Evolutionary conservation across 2,329 filamentous ascomycete genomes (phyloP).

Genomic region (Seiridium unicorne): DNA sequence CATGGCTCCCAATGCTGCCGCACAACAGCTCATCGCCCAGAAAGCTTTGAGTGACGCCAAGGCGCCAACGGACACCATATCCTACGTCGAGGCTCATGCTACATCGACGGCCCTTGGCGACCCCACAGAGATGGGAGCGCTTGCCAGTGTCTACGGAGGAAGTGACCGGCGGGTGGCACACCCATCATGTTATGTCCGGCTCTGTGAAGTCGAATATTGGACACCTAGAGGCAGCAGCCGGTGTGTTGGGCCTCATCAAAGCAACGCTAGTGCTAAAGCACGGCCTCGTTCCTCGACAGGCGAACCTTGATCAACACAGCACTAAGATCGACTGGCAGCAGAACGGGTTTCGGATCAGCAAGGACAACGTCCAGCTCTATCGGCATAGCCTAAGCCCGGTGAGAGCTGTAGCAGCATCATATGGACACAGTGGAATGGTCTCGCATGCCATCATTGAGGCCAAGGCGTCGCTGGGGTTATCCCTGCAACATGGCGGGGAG

Average conservation of each 20-base stretch:
- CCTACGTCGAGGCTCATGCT: conserved; percentile 34
- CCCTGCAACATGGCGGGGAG: no score
- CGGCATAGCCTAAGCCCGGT: conserved; percentile 14
- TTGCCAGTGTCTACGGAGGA: conserved; percentile 16
- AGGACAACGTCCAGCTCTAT: conserved; percentile 13
- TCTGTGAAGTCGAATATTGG: conserved; percentile 30
- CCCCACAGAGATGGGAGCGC: conserved; percentile 28
- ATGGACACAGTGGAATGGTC: conserved; percentile 32
- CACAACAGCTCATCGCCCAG: conserved; percentile 28
- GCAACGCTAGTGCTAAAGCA: conserved; percentile 20
- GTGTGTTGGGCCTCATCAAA: conserved; percentile 24
- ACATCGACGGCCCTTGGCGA: conserved; percentile 35
- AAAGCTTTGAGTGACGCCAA: conserved; percentile 22
- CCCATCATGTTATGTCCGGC: conserved; percentile 17
- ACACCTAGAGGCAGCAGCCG: conserved; percentile 27
- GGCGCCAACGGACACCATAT: conserved; percentile 18
- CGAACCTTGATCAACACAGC: conserved; percentile 30
- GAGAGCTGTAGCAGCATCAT: conserved; percentile 28
- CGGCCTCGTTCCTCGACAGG: conserved; percentile 28
- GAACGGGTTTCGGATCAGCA: no score
- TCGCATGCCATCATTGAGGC: conserved; percentile 30
- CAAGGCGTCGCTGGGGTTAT: conserved; percentile 11
- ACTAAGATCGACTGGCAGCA: conserved; percentile 26
- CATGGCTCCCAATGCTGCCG: conserved; percentile 26
- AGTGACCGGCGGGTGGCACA: background rate